Evolutionary conservation across 2,329 filamentous ascomycete genomes (phyloP), one percentile per base, ranked within the genome.

Genomic region (Coleophoma eucalyptorum): DNA sequence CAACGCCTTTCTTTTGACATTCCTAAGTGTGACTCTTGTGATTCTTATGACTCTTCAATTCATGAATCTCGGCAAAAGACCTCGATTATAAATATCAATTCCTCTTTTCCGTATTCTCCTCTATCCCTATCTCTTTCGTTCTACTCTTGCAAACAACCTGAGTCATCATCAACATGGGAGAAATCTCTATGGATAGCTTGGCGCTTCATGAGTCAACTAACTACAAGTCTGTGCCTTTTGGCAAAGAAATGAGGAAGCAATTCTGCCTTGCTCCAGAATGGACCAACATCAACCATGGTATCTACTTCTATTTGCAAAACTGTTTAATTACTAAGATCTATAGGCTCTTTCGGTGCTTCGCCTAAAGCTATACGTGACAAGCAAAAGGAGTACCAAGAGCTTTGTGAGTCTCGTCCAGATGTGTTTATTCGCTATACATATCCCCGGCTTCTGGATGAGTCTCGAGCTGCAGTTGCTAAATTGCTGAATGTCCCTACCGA

Each of bases 281-380:
- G 49, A 64, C 56, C 38, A 69, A 69, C 50, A 31, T 69, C 21
- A 69, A 69, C 54, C 65, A 69, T 52, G 67, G 67, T 68, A 56
- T 35, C n/a, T 34, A 10, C 33, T 44, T 12, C 21, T n/a, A 40
- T 10, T 32, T 8, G 16, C n/a, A 16, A 21, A 43, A 19, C 20
- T 15, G 18, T 33, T 15, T 18, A 21, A 37, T 48, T 33, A 41
- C 11, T 21, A 38, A 46, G 38, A 15, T 44, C 19, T 38, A 6
- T 18, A 66, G 87, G 90, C 45, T 95, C 90, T 1, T 96, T 89
- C 65, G 92, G 92, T 33, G 84, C 86, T 2, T 84, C 86, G 60
- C 91, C 92, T 3, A 72, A 69, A 10, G 65, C 70, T 18, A 76
- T 97, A 52, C 79, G 77, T 15, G 68, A 77, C 13, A 76, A 75